phyloP scores from a whole-genome alignment of 345 rosid genomes.

The Eucalyptus marginata region DNA sequence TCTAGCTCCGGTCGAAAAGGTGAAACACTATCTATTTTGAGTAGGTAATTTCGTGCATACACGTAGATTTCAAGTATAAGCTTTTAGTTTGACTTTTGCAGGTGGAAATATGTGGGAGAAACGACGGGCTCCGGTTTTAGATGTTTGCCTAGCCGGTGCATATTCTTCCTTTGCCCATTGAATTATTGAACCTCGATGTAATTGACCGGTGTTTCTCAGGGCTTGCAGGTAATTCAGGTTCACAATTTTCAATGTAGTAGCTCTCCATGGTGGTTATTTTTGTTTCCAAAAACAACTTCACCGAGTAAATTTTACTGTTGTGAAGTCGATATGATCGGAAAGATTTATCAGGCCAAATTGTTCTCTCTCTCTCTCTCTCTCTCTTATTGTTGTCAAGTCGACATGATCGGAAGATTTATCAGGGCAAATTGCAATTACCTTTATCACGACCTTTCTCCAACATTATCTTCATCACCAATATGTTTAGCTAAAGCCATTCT shows the following conservation, averaged over 20 bases:
- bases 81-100: neutral
- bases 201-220: neutral
- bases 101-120: neutral
- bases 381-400: neutral
- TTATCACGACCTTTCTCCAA: neutral
- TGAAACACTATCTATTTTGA: neutral
- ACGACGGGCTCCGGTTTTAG: neutral
- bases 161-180: neutral
- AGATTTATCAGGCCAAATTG: neutral
- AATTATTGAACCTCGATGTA: neutral
- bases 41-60: neutral
- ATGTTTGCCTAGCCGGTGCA: neutral
- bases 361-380: too few species aligned
- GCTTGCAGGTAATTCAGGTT: neutral
- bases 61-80: neutral
- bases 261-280: neutral
- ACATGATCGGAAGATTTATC: neutral
- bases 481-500: neutral
- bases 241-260: neutral
- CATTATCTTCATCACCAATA: neutral
- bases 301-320: neutral
- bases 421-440: neutral
- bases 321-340: neutral
- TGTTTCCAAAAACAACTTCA: neutral
- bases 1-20: neutral